Percentiles rank a stretch among this genome's conserved stretches.
These are phyloP conservation scores for Torrubiellomyces zombiae DNA, from an alignment of 2,329 filamentous ascomycete species.

Conservation along the genomic window DNA sequence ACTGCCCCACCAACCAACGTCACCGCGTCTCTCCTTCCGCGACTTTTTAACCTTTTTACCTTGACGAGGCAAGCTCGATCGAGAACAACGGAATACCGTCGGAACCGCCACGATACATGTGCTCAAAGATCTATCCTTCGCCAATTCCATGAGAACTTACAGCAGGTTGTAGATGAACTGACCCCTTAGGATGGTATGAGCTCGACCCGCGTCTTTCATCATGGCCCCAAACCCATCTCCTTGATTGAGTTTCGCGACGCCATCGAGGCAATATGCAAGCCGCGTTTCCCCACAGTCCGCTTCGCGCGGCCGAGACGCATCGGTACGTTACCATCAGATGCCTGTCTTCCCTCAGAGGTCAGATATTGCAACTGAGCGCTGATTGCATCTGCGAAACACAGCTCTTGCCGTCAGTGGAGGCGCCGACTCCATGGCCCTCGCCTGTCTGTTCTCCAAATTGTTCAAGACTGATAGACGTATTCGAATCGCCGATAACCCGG, in stretches of 20 bases:
- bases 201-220: constrained; percentile 18
- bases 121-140: too few species aligned
- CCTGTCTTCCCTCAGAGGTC: not conserved
- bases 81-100: too few species aligned
- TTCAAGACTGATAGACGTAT: constrained; percentile 16
- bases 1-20: too few species aligned
- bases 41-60: too few species aligned
- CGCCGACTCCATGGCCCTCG: constrained; percentile 94
- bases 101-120: too few species aligned
- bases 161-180: too few species aligned
- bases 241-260: constrained; percentile 26
- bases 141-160: too few species aligned
- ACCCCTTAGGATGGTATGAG: constrained; percentile 22
- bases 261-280: constrained; percentile 29
- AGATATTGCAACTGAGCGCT: not conserved
- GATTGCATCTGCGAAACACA: too few species aligned
- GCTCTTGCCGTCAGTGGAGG: constrained; percentile 79
- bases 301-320: constrained; percentile 19
- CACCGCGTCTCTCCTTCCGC: too few species aligned
- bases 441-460: constrained; percentile 47
- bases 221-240: constrained; percentile 20
- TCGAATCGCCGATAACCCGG: constrained; percentile 28
- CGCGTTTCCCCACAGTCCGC: constrained; percentile 28
- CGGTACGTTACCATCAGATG: constrained; percentile 20
- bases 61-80: too few species aligned